Evolutionary conservation across 768 basidiomycete species (phyloP).

Genomic region (Hysterangium stoloniferum): DNA sequence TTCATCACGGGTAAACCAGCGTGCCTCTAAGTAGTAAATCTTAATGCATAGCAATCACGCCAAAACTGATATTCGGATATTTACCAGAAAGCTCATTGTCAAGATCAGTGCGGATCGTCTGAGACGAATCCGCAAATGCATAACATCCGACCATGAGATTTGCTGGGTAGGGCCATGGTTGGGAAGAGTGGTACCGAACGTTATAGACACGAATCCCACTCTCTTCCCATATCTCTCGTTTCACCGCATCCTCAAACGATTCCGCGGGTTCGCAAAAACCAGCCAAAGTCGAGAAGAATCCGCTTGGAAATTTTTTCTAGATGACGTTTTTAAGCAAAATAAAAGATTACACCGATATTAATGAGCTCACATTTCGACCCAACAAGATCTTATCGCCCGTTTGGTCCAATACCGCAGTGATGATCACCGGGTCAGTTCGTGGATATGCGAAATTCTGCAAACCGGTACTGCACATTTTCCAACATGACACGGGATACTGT

Average conservation of each 20-base stretch:
- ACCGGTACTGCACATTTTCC: slow-evolving; percentile 47
- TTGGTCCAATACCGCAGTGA: slow-evolving; percentile 80
- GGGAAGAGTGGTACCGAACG: slow-evolving; percentile 76
- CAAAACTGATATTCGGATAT: slow-evolving; percentile 14
- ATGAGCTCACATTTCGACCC: slow-evolving; percentile 64
- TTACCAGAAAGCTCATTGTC: slow-evolving; percentile 93
- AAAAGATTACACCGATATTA: slow-evolving; percentile 4
- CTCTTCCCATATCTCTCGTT: slow-evolving; percentile 93
- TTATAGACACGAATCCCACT: slow-evolving; percentile 84
- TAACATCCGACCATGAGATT: slow-evolving; percentile 90
- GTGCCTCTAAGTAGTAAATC: slow-evolving; percentile 55
- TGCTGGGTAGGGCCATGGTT: slow-evolving; percentile 90
- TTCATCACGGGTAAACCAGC: slow-evolving; percentile 78
- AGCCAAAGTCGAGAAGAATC: slow-evolving; percentile 82
- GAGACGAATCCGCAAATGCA: slow-evolving; percentile 62
- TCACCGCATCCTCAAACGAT: slow-evolving; percentile 88
- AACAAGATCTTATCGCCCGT: slow-evolving; percentile 78
- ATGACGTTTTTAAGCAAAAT: neutral
- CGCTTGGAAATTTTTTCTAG: slow-evolving; percentile 55
- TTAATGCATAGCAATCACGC: neutral
- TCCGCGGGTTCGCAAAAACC: slow-evolving; percentile 96
- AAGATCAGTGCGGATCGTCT: slow-evolving; percentile 75
- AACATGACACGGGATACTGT: slow-evolving; percentile 6
- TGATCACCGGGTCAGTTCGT: slow-evolving; percentile 82
- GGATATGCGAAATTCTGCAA: slow-evolving; percentile 83